These are phyloP conservation scores for Chrysanthemum lavandulifolium DNA, from an alignment of 129 eudicot genomes.

Conservation along the genomic window DNA sequence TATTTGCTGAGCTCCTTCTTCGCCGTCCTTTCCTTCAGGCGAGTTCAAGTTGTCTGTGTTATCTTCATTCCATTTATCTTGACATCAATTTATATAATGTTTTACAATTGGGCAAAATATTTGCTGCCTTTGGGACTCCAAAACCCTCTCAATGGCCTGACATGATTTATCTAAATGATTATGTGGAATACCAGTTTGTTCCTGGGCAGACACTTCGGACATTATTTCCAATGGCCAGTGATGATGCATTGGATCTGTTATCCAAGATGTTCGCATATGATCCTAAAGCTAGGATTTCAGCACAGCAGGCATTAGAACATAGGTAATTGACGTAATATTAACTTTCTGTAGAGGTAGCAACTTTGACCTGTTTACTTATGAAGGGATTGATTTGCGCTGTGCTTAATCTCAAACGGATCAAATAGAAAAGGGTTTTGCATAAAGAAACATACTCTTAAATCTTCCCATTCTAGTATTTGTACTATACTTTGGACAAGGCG, in stretches of 20 bases:
- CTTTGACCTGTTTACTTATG: no score
- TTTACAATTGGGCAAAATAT: no score
- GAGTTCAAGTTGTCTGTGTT: neutral
- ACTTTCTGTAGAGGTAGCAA: no score
- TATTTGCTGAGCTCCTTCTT: constrained; percentile 85
- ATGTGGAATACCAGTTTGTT: constrained; percentile 80
- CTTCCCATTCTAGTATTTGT: no score
- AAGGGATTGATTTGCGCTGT: no score
- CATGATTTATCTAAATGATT: constrained; percentile 82
- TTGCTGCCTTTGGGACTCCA: constrained; percentile 39
- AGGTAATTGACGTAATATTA: constrained; percentile 37
- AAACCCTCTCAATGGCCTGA: constrained; percentile 92
- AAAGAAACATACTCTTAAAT: no score
- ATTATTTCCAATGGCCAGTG: constrained; percentile 88
- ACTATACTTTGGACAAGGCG: no score
- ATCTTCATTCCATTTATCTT: no score
- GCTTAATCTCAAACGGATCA: no score
- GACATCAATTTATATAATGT: no score
- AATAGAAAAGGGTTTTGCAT: no score
- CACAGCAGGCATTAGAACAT: constrained; percentile 89
- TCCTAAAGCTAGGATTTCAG: constrained; percentile 86
- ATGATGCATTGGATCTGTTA: constrained; percentile 82
- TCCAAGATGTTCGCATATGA: constrained; percentile 88
- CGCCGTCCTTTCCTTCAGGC: constrained; percentile 94
- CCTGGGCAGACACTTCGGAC: constrained; percentile 77